These are phyloP conservation scores for Ceratobasidium sp. DNA, from an alignment of 1,284 basidiomycete genomes.

Conservation along the genomic window DNA sequence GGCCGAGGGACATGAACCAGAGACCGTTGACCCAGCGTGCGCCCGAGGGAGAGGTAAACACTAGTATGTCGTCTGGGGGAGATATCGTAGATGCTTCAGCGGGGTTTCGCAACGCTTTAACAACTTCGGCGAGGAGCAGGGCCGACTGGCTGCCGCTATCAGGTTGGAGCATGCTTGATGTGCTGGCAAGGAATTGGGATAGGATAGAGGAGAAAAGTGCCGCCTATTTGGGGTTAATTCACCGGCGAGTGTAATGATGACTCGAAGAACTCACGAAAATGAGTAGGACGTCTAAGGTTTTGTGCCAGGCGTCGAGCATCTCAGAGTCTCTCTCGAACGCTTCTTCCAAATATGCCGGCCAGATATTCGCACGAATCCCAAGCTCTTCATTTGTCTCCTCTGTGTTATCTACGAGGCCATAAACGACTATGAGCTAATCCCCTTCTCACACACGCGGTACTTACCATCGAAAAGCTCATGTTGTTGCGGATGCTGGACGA, in stretches of 20 bases:
- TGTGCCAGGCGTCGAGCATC: conserved; percentile 45
- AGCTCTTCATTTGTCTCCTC: conserved; percentile 41
- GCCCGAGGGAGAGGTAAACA: conserved; percentile 16
- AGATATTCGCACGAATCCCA: conserved; percentile 43
- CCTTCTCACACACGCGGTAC: neutral
- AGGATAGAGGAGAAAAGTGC: conserved; percentile 35
- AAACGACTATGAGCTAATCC: neutral
- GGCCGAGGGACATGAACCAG: conserved; percentile 43
- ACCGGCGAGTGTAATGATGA: neutral
- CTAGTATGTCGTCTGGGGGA: conserved; percentile 18
- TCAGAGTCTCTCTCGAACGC: conserved; percentile 39
- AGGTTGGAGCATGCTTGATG: conserved; percentile 36
- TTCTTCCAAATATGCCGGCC: conserved; percentile 42
- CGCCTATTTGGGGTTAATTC: conserved; percentile 17
- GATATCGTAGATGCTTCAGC: neutral
- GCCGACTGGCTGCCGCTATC: conserved; percentile 36
- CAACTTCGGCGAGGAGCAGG: conserved; percentile 24
- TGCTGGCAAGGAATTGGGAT: conserved; percentile 37
- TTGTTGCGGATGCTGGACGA: conserved; percentile 24
- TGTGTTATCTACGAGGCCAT: conserved; percentile 28
- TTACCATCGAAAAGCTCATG: conserved; percentile 37
- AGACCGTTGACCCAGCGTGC: conserved; percentile 43
- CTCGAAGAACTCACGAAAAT: conserved; percentile 44
- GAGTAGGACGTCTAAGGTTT: conserved; percentile 42
- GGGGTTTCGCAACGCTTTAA: conserved; percentile 26